Base-by-base conservation (phyloP, 805 yeast species). In the Teunomyces tritomae region DNA sequence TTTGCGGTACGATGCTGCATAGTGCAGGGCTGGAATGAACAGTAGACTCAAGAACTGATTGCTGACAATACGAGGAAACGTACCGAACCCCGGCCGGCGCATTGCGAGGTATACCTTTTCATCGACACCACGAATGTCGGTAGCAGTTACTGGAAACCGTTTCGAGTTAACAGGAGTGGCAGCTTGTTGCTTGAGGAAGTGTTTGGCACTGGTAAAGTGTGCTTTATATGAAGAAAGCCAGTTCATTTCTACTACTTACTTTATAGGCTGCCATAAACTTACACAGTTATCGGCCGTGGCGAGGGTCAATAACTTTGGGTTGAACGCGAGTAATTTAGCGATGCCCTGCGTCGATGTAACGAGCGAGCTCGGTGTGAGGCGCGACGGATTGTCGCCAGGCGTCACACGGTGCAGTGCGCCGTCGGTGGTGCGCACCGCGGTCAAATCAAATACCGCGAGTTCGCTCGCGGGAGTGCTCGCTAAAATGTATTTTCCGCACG, bases 231-330 rank as follows among this genome's bases (percentile, higher is more conserved):
- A 14, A 28, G 14, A 9, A 16, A 47, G 46, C 43, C 44, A 43
- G 10, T 37, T n/a, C 27, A 24, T 37, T 37, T 33, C 16, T 9
- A 8, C 36, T 43, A 8, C 36, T 43, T 9, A 43, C 11, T 14
- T 45, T 20, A 27, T 46, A 0, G 75, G 68, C 47, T 64, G 65
- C 77, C 77, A 73, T 28, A 73, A 52, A 5, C 65, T 50, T 7
- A 72, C 76, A 5, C 60, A 52, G 20, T 43, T 76, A 58, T 83
- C 87, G 6, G 87, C 89, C 1, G 89, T 76, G 2, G 89, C 86
- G 54, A 87, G 61, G 49, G 78, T 72, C 61, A 81, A 71, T 30
- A 78, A 62, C 51, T 77, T 77, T 1, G 92, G 92, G 55, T 84
- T 83, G 63, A 84, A 84, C 17, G 75, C 69, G 8, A 80, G 61